Evolutionary conservation across 208 protist genomes (phyloP), one percentile per base, ranked within the genome.

Genomic region (Leishmania guyanensis): DNA sequence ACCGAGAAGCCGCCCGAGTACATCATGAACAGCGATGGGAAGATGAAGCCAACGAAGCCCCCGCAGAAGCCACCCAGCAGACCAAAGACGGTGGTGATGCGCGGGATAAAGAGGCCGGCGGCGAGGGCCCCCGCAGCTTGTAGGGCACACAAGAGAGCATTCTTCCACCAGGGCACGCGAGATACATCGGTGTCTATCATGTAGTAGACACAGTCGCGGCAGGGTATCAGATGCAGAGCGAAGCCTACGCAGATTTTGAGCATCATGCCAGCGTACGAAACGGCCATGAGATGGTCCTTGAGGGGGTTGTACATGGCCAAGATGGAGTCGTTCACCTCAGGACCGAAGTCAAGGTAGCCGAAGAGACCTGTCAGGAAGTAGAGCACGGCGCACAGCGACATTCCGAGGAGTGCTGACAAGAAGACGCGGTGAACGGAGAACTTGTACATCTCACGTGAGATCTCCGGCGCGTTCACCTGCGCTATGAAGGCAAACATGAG

Each of bases 281-380:
- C 83, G 33, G 68, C 81, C 83, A 96, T 91, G 64, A 90, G 77
- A 26, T 76, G 72, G 69, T 94, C 78, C 50, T 88, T 60, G 39
- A 88, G 83, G 33, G 93, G 91, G 77, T 95, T 89, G 83, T 94
- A 96, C 74, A 89, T 84, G 51, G 39, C 69, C 33, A 97, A 84
- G 16, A 92, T 86, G 68, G 91, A 93, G 65, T 80, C 83, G 9
- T 26, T 80, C 10, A 92, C 83, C 33, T 83, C 70, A 2, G 84
- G 17, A 5, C 90, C 92, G 80, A 96, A 97, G 75, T 96, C 90
- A 22, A 93, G 62, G 76, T 96, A 96, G n/a, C 92, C 94, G 83
- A 96, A 95, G n/a, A 95, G 73, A 39, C 94, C 93, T 17, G 88
- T 86, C 26, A 93, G 70, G 66, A 93, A 88, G 89, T 97, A 97